Base-by-base conservation (phyloP, 2,329 filamentous ascomycete species). In the Proliferodiscus dingleyae region DNA sequence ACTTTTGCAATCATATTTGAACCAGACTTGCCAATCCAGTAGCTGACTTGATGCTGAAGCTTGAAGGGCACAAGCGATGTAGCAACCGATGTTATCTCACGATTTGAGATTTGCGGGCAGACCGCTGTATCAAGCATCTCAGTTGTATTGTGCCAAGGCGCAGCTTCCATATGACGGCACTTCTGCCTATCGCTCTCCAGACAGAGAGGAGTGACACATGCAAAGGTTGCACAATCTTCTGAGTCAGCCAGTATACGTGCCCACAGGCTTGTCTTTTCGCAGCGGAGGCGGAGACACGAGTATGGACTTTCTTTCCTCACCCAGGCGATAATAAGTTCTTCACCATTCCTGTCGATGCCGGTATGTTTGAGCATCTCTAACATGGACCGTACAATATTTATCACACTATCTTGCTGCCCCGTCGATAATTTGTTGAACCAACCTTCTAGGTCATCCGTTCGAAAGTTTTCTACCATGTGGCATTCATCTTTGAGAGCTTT, bases 221-320 rank as follows among this genome's bases (percentile, higher is more conserved):
- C 51, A 41, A 54, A 55, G 6, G 53, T 55, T 8, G 52, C 53
- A 32, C 53, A 55, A 33, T 52, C 41, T 18, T 47, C 44, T 10
- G 53, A 50, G 21, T 55, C 53, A 5, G 39, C 41, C 5, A 55
- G 42, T 22, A 54, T 54, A 6, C 43, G 22, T 15, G 46, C 44
- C 53, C 51, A 53, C 2, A 48, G 45, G 38, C 42, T 50, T 5
- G 46, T 22, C 18, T 51, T 52, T 30, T 50, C 46, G 24, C 50
- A 52, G 24, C 24, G 47, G 2, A 51, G 9, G 15, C 21, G 30
- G n/a, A 51, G 43, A 24, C 41, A 45, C 13, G 34, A 37, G 32
- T 40, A 40, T 5, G 45, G 45, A 8, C 29, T 45, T 2, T 38
- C 24, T 22, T 41, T 37, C 33, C 33, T 15, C 5, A 38, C 21